phyloP scores from a whole-genome alignment of 257 asterid species.

The Jacaranda mimosifolia region DNA sequence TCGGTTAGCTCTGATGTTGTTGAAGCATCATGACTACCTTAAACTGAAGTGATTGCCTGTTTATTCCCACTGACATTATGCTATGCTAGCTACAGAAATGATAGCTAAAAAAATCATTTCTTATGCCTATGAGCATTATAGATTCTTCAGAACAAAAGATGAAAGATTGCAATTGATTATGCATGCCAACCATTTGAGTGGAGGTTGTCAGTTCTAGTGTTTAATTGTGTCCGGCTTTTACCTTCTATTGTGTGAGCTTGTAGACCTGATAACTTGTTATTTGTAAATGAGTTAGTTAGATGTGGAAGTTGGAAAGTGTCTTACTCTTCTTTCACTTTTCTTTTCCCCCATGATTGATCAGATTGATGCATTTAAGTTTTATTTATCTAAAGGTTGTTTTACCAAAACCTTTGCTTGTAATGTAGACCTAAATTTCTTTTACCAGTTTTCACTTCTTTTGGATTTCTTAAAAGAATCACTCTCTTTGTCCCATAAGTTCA shows the following conservation, averaged over 20 bases:
- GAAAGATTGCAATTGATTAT: not conserved
- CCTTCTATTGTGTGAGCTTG: not conserved
- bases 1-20: slow-evolving; percentile 20
- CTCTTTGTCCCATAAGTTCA: not conserved
- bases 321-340: not conserved
- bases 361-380: not conserved
- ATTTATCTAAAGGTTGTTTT: not conserved
- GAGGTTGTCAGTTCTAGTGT: not conserved
- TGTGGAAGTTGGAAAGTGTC: not conserved
- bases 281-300: slow-evolving; percentile 13
- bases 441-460: not conserved
- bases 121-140: not conserved
- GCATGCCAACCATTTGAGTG: not conserved
- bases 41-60: slow-evolving; percentile 29
- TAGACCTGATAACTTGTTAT: slow-evolving; percentile 8
- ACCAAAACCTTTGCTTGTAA: not conserved
- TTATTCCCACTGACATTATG: slow-evolving; percentile 16
- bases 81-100: not conserved
- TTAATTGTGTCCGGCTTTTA: slow-evolving; percentile 5
- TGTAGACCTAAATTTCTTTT: not conserved
- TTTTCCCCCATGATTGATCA: not conserved
- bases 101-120: not conserved
- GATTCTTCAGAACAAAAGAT: not conserved
- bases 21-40: slow-evolving; percentile 9
- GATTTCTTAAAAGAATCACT: not conserved